phyloP scores from a whole-genome alignment of 2,329 filamentous ascomycete genomes.

The Neonectria coccinea region DNA sequence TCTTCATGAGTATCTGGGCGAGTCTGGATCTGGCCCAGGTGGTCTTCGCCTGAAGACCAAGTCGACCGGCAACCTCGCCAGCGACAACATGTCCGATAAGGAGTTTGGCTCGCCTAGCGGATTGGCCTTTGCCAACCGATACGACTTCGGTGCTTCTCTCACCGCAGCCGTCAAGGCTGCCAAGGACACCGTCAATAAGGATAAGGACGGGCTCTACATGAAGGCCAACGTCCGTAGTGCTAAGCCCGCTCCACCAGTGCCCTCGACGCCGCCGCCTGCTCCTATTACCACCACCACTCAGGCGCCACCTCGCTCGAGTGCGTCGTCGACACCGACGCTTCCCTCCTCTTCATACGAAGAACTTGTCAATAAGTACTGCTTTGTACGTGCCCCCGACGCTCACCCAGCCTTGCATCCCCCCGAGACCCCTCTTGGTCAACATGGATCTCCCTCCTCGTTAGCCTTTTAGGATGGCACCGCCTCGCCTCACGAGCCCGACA shows the following conservation, averaged over 20 bases:
- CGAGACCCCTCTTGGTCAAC: constrained; percentile 35
- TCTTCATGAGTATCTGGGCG: constrained; percentile 72
- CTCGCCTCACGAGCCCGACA: constrained; percentile 31
- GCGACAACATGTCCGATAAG: constrained; percentile 67
- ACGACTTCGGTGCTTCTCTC: constrained; percentile 95
- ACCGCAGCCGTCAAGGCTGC: constrained; percentile 82
- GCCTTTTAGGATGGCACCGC: constrained; percentile 38
- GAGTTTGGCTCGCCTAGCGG: constrained; percentile 68
- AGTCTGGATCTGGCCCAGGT: constrained; percentile 65
- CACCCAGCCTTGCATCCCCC: constrained; percentile 44
- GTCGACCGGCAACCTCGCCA: constrained; percentile 72
- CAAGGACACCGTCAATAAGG: constrained; percentile 70
- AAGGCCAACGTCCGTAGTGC: constrained; percentile 57
- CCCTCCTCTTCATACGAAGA: constrained; percentile 94
- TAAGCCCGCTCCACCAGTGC: constrained; percentile 44
- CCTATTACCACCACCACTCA: constrained; percentile 23
- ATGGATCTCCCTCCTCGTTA: constrained; percentile 29
- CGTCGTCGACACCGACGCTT: constrained; percentile 68
- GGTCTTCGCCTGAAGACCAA: constrained; percentile 78
- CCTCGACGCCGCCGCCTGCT: constrained; percentile 34
- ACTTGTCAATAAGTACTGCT: constrained; percentile 98
- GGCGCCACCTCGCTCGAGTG: constrained; percentile 54
- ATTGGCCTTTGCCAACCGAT: constrained; percentile 89
- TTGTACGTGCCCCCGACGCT: constrained; percentile 81
- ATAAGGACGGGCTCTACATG: constrained; percentile 70